Base-by-base conservation (phyloP, 1,284 basidiomycete genomes). In the Caloboletus firmus region DNA sequence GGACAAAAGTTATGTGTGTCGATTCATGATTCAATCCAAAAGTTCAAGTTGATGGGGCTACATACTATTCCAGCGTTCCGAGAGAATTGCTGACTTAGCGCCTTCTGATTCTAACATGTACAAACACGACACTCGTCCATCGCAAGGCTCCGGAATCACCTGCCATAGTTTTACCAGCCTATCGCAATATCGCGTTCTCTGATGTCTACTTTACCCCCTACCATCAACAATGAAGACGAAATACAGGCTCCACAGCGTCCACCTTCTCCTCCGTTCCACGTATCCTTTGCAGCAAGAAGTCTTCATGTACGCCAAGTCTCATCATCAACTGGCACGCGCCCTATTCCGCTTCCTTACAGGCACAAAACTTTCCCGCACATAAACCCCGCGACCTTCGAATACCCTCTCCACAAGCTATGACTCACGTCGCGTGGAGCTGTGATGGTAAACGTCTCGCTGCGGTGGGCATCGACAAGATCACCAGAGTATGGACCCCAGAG, bases 341-440 rank as follows among this genome's bases (percentile, higher is more conserved):
- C 54, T 52, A 62, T 55, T 44, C 46, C 45, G 39, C 56, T 58
- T 63, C 52, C 49, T 55, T 52, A 36, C 46, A 89, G 88, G 78
- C 83, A 49, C 87, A 88, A 35, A 85, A 78, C 9, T 91, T 91
- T 69, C 84, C 87, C 54, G 83, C 87, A 2, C 88, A 89, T 69
- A 85, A 86, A 63, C 87, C 87, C 5, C 79, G 87, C 63, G 87
- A 90, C 65, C 78, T 85, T 56, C 79, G 84, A n/a, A 80, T 88
- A 56, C 73, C 81, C 3, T 82, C 81, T 44, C 67, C 79, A 11
- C 82, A 85, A 59, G 76, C 81, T 1, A 85, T 89, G 76, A 85
- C 77, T 45, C 86, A 89, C 65, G 81, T 90, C 47, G 85, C 87
- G 0, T 91, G 89, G 89, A 91, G 77, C 62, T 90, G 87, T 62